Percentiles rank a stretch among this genome's conserved stretches.
Conservation (phyloP, 2,329 filamentous ascomycete genomes). For the Sclerotinia spermophila region DNA sequence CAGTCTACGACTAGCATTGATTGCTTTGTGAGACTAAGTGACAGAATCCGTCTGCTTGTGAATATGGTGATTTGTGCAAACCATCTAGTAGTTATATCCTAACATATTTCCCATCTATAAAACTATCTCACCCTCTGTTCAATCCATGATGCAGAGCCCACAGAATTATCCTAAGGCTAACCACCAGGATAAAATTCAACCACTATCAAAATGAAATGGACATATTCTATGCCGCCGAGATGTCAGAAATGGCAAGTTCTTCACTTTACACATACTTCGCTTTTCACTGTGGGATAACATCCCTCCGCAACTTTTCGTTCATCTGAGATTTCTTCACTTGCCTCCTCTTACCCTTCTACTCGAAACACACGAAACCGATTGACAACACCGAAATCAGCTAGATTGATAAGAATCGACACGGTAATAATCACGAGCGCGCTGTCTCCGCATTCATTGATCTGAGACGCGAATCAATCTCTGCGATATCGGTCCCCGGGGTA, state of each 20-base stretch:
- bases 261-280: not conserved
- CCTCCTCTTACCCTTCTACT: not conserved
- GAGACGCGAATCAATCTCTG: not conserved
- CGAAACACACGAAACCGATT: not conserved
- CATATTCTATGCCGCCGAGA: not conserved
- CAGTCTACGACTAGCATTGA: not conserved
- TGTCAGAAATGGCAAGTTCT: not conserved
- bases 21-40: not conserved
- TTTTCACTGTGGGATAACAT: not conserved
- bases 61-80: not conserved
- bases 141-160: accelerated
- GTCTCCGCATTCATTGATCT: not conserved
- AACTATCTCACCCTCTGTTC: not conserved
- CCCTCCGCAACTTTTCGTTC: not conserved
- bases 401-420: too few relatives aligned
- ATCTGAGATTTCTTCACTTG: not conserved
- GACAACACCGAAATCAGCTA: not conserved
- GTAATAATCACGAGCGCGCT: too few relatives aligned
- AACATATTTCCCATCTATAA: not conserved
- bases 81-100: too few relatives aligned
- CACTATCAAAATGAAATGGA: not conserved
- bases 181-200: not conserved
- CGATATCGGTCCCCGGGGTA: not conserved
- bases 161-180: not conserved
- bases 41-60: not conserved